A percentile compares a stretch with the other conserved stretches of the same genome.
phyloP scores from a whole-genome alignment of 139 green algal species.

The Eudorina sp. region DNA sequence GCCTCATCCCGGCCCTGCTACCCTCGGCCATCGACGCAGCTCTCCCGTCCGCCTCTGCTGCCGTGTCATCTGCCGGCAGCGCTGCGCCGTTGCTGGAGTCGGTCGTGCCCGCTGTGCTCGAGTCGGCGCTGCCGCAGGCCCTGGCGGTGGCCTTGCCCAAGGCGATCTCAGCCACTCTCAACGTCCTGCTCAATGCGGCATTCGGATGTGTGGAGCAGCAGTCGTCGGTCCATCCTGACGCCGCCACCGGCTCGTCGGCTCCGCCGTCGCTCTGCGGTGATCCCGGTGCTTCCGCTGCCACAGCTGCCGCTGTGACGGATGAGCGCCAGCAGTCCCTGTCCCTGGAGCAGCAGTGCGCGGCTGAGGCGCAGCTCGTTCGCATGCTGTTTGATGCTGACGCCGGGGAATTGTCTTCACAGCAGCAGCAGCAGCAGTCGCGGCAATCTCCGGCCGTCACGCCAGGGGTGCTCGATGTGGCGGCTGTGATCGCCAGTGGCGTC shows the following conservation, averaged over 20 bases:
- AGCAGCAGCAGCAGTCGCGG: background rate
- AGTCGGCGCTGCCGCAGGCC: background rate
- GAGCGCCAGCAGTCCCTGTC: constrained; percentile 27
- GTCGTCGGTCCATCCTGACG: background rate
- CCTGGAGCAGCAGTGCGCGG: constrained; percentile 40
- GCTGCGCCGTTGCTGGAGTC: background rate
- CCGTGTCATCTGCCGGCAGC: background rate
- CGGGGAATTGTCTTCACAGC: background rate
- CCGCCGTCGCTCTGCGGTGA: constrained; percentile 10
- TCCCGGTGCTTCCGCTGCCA: background rate
- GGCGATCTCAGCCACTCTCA: background rate
- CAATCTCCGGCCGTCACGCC: background rate
- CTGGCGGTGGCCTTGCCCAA: constrained; percentile 12
- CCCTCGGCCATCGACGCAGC: background rate
- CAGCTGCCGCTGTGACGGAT: background rate
- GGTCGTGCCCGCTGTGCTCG: background rate
- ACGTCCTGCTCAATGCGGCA: background rate
- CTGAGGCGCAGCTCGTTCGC: constrained; percentile 35
- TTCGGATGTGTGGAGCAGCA: background rate
- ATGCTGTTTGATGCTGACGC: constrained; percentile 34
- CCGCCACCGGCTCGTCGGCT: background rate
- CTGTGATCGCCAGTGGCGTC: background rate
- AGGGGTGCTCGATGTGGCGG: background rate
- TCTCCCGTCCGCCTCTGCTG: background rate
- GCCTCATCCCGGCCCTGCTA: background rate